A percentile compares a stretch with the other conserved stretches of the same genome.
Evolutionary conservation across 345 rosid species (phyloP).

Genomic region (Populus deltoides): DNA sequence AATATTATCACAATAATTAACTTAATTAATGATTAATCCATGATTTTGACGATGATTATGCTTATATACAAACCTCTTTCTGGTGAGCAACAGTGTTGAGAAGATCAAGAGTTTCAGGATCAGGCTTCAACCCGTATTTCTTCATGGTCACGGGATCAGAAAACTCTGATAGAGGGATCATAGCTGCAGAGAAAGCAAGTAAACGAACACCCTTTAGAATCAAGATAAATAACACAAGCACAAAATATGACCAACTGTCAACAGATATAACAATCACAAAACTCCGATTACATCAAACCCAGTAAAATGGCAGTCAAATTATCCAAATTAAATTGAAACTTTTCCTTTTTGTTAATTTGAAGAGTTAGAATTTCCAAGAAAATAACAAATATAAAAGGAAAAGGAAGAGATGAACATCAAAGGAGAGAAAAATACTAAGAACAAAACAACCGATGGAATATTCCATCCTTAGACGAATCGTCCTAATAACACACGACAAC

Average conservation of each 20-base stretch:
- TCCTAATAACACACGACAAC: too few relatives aligned
- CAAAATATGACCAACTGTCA: too few relatives aligned
- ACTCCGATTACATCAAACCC: too few relatives aligned
- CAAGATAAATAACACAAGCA: too few relatives aligned
- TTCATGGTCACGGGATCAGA: conserved; percentile 57
- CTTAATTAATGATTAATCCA: not conserved
- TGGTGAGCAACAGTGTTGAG: conserved; percentile 48
- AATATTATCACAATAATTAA: not conserved
- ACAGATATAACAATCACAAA: too few relatives aligned
- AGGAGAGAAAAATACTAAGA: not conserved
- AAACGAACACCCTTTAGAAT: too few relatives aligned
- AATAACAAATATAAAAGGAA: not conserved
- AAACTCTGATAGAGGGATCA: conserved; percentile 60
- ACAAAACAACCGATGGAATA: too few relatives aligned
- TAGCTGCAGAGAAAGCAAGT: conserved; percentile 41
- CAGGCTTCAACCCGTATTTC: conserved; percentile 72
- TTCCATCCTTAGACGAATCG: too few relatives aligned
- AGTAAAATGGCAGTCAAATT: too few relatives aligned
- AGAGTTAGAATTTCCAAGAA: not conserved
- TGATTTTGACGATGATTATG: not conserved
- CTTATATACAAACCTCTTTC: conserved; percentile 37
- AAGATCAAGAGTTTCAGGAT: conserved; percentile 70
- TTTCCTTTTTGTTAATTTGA: too few relatives aligned
- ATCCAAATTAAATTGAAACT: too few relatives aligned
- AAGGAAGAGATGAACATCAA: not conserved